A percentile compares a stretch with the other conserved stretches of the same genome.
phyloP scores from a whole-genome alignment of 805 yeast species.

The Saccharomyces cerevisiae region DNA sequence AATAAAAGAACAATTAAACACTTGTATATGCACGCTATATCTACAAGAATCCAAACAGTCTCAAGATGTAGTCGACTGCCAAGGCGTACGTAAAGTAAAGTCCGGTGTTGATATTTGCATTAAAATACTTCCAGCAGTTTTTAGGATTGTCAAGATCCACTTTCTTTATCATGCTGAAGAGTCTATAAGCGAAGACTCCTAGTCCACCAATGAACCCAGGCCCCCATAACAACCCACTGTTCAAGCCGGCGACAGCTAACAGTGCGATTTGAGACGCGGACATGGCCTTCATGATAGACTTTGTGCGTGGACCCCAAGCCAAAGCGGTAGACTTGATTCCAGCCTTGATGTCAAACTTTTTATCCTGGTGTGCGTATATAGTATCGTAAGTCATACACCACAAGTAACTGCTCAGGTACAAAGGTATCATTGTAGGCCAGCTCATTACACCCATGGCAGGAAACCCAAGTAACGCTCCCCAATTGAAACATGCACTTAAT shows the following conservation, averaged over 20 bases:
- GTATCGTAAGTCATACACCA: conserved; percentile 98
- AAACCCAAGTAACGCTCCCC: conserved; percentile 92
- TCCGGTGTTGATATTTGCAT: conserved; percentile 70
- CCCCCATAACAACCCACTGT: conserved; percentile 62
- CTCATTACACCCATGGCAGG: conserved; percentile 92
- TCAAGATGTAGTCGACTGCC: conserved; percentile 53
- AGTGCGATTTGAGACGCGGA: conserved; percentile 60
- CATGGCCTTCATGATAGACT: conserved; percentile 55
- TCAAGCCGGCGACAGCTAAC: conserved; percentile 58
- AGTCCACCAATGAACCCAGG: conserved; percentile 72
- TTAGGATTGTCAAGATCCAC: conserved; percentile 76
- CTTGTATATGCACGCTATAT: background rate
- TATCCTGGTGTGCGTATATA: conserved; percentile 96
- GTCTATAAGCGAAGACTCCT: conserved; percentile 58
- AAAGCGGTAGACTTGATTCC: conserved; percentile 94
- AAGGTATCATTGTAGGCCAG: conserved; percentile 65
- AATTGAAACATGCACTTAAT: conserved; percentile 74
- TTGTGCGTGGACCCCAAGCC: conserved; percentile 82
- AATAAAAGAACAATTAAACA: background rate
- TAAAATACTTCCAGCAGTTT: conserved; percentile 77
- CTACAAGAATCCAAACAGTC: conserved; percentile 26
- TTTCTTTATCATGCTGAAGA: conserved; percentile 56
- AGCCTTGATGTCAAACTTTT: conserved; percentile 73
- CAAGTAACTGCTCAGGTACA: conserved; percentile 65
- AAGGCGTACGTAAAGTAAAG: conserved; percentile 59